phyloP scores from a whole-genome alignment of 1,284 basidiomycete species.

The Wallemia hederae region DNA sequence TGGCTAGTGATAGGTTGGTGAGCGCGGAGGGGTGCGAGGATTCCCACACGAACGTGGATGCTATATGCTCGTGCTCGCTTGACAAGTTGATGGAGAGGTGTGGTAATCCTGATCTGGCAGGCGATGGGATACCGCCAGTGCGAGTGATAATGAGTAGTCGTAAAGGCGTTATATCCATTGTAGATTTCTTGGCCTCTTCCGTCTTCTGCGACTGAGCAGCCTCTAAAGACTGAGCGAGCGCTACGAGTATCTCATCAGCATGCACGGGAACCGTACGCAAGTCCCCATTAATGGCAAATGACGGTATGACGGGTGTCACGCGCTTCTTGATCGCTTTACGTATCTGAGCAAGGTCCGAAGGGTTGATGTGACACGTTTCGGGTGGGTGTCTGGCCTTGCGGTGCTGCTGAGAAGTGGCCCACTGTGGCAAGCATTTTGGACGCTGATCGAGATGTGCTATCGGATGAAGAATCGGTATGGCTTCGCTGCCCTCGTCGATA shows the following conservation, averaged over 20 bases:
- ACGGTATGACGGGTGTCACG: conserved; percentile 88
- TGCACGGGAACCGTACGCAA: conserved; percentile 59
- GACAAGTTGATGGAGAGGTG: conserved; percentile 86
- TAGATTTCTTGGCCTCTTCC: conserved; percentile 4
- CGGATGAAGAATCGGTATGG: conserved; percentile 63
- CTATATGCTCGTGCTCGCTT: conserved; percentile 64
- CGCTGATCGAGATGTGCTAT: conserved; percentile 38
- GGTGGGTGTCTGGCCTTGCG: conserved; percentile 17
- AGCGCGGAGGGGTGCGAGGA: conserved; percentile 58
- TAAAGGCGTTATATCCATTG: conserved; percentile 53
- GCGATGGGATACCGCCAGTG: conserved; percentile 89
- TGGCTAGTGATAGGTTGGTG: conserved; percentile 58
- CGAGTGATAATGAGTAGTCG: conserved; percentile 93
- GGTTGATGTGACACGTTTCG: conserved; percentile 43
- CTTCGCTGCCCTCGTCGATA: conserved; percentile 51
- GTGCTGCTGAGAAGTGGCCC: conserved; percentile 7
- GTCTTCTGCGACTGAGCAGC: conserved; percentile 4
- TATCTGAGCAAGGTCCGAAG: conserved; percentile 48
- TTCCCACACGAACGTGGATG: conserved; percentile 64
- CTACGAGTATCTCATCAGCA: conserved; percentile 69
- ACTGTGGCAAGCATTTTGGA: conserved; percentile 7
- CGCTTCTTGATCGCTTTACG: conserved; percentile 63
- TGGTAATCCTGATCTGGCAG: conserved; percentile 74
- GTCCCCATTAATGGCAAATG: conserved; percentile 69
- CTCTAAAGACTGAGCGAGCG: conserved; percentile 34